Evolutionary conservation across 345 rosid species (phyloP).

Genomic region (Corchorus olitorius): DNA sequence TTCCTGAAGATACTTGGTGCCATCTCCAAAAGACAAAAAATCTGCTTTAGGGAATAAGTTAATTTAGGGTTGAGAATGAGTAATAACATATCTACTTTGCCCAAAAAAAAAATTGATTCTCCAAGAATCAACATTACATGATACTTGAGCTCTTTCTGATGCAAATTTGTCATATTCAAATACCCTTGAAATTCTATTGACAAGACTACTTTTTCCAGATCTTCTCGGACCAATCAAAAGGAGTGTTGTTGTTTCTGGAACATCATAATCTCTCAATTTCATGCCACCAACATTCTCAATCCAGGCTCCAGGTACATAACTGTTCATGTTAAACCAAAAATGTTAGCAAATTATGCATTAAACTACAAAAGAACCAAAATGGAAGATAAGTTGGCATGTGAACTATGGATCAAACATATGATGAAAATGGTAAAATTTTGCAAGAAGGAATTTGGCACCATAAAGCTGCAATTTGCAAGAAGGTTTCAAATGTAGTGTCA

Average conservation of each 20-base stretch:
- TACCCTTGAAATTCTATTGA: slow-evolving; percentile 64
- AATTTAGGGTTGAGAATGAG: neutral
- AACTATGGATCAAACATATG: neutral
- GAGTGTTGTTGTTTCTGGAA: slow-evolving; percentile 59
- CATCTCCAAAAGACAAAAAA: slow-evolving; percentile 49
- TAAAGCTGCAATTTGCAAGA: neutral
- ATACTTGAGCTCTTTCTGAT: slow-evolving; percentile 74
- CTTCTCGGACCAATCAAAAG: slow-evolving; percentile 72
- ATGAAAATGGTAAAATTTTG: neutral
- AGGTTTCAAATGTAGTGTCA: neutral
- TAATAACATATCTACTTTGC: neutral
- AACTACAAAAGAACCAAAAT: neutral
- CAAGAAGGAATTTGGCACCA: neutral
- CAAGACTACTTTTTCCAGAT: slow-evolving; percentile 80
- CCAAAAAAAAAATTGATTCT: too few relatives aligned
- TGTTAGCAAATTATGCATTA: neutral
- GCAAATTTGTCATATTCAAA: slow-evolving; percentile 60
- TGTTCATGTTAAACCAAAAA: slow-evolving; percentile 19
- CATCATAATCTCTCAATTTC: slow-evolving; percentile 35
- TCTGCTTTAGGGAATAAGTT: slow-evolving; percentile 32
- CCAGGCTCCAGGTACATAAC: slow-evolving; percentile 75
- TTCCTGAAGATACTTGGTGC: slow-evolving; percentile 72
- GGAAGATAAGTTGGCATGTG: neutral
- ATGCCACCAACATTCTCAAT: slow-evolving; percentile 37
- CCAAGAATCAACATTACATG: slow-evolving; percentile 42